These are phyloP conservation scores for Takashimella koratensis DNA, from an alignment of 1,284 basidiomycete genomes.

Conservation along the genomic window DNA sequence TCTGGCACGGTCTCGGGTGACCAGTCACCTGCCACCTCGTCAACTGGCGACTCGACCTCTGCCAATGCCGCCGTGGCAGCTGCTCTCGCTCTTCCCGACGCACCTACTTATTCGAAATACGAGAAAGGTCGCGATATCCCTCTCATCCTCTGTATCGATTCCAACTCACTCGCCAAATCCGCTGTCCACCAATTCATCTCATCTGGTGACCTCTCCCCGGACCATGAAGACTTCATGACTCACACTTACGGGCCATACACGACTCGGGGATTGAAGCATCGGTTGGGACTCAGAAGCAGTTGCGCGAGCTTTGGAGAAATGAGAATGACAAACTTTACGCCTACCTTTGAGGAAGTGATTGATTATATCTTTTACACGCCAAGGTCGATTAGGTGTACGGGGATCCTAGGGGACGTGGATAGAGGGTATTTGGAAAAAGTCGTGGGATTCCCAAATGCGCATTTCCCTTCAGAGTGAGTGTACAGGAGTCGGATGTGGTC, in stretches of 20 bases:
- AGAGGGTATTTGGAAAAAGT: constrained; percentile 78
- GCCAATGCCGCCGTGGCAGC: background rate
- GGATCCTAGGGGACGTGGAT: constrained; percentile 86
- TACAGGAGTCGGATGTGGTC: constrained; percentile 12
- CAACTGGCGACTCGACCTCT: background rate
- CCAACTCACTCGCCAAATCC: constrained; percentile 82
- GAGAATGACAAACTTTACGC: constrained; percentile 86
- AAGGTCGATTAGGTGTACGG: constrained; percentile 73
- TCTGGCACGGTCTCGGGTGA: constrained; percentile 4
- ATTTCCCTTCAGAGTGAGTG: constrained; percentile 91
- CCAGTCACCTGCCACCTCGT: background rate
- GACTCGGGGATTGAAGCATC: constrained; percentile 78
- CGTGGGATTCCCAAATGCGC: constrained; percentile 95
- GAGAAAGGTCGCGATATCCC: constrained; percentile 68
- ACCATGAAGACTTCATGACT: constrained; percentile 89
- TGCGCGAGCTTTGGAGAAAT: constrained; percentile 68
- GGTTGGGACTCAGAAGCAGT: constrained; percentile 75
- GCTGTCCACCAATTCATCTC: constrained; percentile 92
- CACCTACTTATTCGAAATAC: constrained; percentile 38
- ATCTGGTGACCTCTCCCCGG: constrained; percentile 63
- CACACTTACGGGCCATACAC: constrained; percentile 92
- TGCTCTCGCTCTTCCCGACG: constrained; percentile 12
- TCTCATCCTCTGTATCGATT: constrained; percentile 86
- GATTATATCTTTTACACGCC: constrained; percentile 94
- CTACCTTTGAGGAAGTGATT: constrained; percentile 75